Evolutionary conservation across 192 early-diverging fungal species (phyloP).

Genomic region (Funneliformis mosseae): DNA sequence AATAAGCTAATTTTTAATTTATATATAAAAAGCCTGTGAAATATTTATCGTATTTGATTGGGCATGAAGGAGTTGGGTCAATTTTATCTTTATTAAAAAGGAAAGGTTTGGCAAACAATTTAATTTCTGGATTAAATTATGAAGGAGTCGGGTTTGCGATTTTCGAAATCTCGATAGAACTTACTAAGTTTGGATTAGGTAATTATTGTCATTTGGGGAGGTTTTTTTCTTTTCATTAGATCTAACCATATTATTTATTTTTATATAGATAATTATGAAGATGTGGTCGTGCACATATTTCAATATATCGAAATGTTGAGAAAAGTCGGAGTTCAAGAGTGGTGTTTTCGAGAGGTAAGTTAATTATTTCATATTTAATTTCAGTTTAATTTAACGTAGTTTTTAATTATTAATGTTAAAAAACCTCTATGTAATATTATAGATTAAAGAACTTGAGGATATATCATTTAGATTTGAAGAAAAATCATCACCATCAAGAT

Average conservation of each 20-base stretch:
- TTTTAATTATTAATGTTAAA: too few species aligned
- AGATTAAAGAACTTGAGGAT: slow-evolving; percentile 50
- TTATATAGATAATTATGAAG: slow-evolving; percentile 60
- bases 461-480: slow-evolving; percentile 75
- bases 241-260: background rate
- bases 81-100: slow-evolving; percentile 83
- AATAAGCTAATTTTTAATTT: slow-evolving; percentile 12
- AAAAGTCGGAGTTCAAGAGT: slow-evolving; percentile 66
- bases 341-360: slow-evolving; percentile 80
- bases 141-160: slow-evolving; percentile 78
- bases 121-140: slow-evolving; percentile 68
- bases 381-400: background rate
- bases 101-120: slow-evolving; percentile 82
- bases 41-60: slow-evolving; percentile 89
- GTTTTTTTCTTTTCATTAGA: background rate
- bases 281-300: slow-evolving; percentile 81
- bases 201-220: background rate
- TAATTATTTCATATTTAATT: background rate
- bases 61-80: slow-evolving; percentile 89
- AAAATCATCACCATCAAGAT: slow-evolving; percentile 67
- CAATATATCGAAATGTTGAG: slow-evolving; percentile 87
- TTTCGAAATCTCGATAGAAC: slow-evolving; percentile 80
- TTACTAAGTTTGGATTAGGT: slow-evolving; percentile 80
- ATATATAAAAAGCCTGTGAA: slow-evolving; percentile 64
- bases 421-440: too few species aligned